Evolutionary conservation across 805 yeast species (phyloP).

Genomic region (Pichia insulana): DNA sequence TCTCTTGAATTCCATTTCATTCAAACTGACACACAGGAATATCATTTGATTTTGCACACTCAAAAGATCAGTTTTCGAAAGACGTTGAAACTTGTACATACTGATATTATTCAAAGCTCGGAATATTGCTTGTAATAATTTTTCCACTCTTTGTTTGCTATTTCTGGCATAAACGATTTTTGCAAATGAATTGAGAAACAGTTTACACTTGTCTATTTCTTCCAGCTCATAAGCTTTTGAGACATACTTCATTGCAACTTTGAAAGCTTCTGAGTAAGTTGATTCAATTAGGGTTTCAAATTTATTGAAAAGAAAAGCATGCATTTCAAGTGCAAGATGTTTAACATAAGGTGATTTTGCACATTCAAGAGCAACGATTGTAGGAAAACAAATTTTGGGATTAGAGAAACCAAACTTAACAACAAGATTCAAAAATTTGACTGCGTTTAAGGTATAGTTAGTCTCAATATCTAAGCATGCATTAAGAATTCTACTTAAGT

Average conservation of each 20-base stretch:
- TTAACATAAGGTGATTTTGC: conserved; percentile 38
- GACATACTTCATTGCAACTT: conserved; percentile 41
- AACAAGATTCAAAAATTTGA: conserved; percentile 46
- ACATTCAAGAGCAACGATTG: conserved; percentile 61
- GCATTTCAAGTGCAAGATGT: conserved; percentile 42
- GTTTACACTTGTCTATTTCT: conserved; percentile 23
- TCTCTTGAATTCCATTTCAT: conserved; percentile 30
- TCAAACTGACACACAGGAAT: conserved; percentile 33
- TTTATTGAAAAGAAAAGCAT: conserved; percentile 48
- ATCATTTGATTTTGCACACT: conserved; percentile 23
- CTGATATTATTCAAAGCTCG: conserved; percentile 25
- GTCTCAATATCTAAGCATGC: conserved; percentile 39
- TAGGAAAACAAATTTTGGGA: conserved; percentile 62
- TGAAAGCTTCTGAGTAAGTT: conserved; percentile 55
- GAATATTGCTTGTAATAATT: conserved; percentile 30
- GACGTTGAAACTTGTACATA: conserved; percentile 8
- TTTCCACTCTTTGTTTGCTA: conserved; percentile 30
- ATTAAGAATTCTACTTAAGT: conserved; percentile 38
- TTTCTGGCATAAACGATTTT: conserved; percentile 32
- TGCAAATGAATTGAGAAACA: conserved; percentile 34
- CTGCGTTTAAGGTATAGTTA: conserved; percentile 38
- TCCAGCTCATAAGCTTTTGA: conserved; percentile 16
- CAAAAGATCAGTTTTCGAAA: conserved; percentile 4
- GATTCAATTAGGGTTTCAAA: conserved; percentile 67
- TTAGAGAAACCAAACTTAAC: conserved; percentile 63